Evolutionary conservation across 2,329 filamentous ascomycete genomes (phyloP), one percentile per base, ranked within the genome.

Genomic region (Keithomyces neogunnii): DNA sequence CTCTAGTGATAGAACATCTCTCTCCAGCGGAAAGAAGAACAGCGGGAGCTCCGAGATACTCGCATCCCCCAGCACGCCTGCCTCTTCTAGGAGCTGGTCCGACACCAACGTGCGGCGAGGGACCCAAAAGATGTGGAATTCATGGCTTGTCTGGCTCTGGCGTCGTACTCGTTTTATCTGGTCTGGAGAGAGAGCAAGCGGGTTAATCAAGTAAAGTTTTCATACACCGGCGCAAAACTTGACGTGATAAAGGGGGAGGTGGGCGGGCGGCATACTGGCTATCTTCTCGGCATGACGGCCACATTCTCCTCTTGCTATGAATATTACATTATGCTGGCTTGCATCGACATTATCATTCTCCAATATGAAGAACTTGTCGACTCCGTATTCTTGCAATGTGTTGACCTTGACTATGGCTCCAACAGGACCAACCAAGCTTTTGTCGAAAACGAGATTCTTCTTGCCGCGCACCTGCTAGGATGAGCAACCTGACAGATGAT

Each of bases 41-140:
- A 99, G 69, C 1, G 90, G 88, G 51, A 96, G 82, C 66, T 97
- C 91, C 52, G 85, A 80, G 57, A 97, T 86, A 62, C 83, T 96
- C 55, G 91, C 86, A 66, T 99, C 93, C 52, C 93, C 95, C 47
- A 96, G 78, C 11, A 99, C 89, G 30, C 92, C 93, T 39, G 89
- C 86, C 64, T 96, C 90, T 69, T 99, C 93, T 39, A 99, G 77
- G 47, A 97, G 80, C 64, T 90, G 85, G 66, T 97, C 90, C 59
- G 89, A 93, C 50, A 97, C 86, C 50, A 95, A 75, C 3, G 93
- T 97, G 55, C 93, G 86, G 52, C 93, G 84, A 5, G 95, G 92
- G 42, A 95, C 88, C 88, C 93, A 97, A 66, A 96, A 92, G 60
- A 99, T 86, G 56, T 91, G 92, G 66, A 97, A 96, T 61, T 99